A percentile compares a stretch with the other conserved stretches of the same genome.
Conservation (phyloP, 2,329 filamentous ascomycete species). For the Pestalotiopsis sp. region DNA sequence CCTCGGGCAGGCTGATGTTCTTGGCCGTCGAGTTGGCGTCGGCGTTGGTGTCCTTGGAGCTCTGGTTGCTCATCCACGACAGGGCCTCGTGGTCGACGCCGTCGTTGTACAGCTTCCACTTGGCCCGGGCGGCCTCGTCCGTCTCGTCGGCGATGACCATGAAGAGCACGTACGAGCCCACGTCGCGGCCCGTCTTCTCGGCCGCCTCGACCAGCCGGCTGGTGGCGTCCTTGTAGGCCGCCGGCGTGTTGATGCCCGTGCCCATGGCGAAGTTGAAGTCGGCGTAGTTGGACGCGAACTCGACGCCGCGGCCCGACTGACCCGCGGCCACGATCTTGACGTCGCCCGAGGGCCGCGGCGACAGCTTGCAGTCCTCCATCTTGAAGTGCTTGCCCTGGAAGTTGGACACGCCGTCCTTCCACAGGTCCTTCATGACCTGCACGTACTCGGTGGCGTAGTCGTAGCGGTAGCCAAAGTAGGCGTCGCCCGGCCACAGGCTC, state of each 20-base stretch:
- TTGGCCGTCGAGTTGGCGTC: conserved; percentile 30
- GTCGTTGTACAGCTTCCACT: conserved; percentile 34
- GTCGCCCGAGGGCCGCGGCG: conserved; percentile 19
- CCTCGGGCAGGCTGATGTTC: conserved; percentile 28
- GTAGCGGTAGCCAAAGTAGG: conserved; percentile 32
- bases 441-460: conserved; percentile 37
- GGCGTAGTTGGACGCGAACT: conserved; percentile 33
- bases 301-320: conserved; percentile 33
- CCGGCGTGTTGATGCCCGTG: conserved; percentile 33
- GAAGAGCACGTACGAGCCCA: conserved; percentile 35
- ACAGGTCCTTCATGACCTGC: conserved; percentile 35
- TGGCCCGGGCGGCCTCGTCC: conserved; percentile 29
- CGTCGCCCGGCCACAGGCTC: conserved; percentile 34
- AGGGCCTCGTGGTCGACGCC: conserved; percentile 33
- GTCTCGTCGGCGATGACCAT: conserved; percentile 36
- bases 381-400: conserved; percentile 35
- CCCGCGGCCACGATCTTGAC: conserved; percentile 35
- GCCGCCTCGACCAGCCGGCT: conserved; percentile 30
- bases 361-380: conserved; percentile 37
- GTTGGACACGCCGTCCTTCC: conserved; percentile 32
- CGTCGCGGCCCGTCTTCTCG: conserved; percentile 29
- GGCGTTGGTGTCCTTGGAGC: conserved; percentile 32
- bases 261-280: conserved; percentile 36
- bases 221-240: conserved; percentile 26
- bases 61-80: conserved; percentile 34